Evolutionary conservation across 2,329 filamentous ascomycete genomes (phyloP).

Genomic region (Apiospora rasikravindrae): DNA sequence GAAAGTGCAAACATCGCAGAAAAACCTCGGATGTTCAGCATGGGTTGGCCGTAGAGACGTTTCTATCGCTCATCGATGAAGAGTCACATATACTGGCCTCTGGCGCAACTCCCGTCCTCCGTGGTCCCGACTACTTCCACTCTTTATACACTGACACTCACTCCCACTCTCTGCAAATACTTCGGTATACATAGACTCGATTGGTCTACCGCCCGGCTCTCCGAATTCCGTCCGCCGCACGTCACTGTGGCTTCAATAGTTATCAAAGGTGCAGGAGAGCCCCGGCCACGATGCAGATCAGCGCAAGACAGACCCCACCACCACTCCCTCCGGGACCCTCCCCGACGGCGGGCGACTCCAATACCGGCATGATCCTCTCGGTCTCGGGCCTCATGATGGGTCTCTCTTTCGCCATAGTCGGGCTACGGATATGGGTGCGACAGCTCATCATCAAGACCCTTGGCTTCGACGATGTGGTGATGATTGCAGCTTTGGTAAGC

Average conservation of each 20-base stretch:
- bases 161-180: background rate
- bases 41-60: background rate
- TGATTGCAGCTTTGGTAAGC: constrained; percentile 22
- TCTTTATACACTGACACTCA: background rate
- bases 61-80: background rate
- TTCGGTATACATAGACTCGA: too few species aligned
- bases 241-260: too few species aligned
- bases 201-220: too few species aligned
- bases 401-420: constrained; percentile 11
- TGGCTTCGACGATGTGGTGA: constrained; percentile 22
- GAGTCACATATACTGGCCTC: background rate
- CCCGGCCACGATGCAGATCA: background rate
- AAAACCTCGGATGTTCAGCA: background rate
- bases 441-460: constrained; percentile 23
- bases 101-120: background rate
- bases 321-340: background rate
- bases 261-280: too few species aligned
- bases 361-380: constrained; percentile 17
- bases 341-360: constrained; percentile 8
- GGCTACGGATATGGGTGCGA: constrained; percentile 22
- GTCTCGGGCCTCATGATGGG: constrained; percentile 20
- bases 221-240: too few species aligned
- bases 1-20: background rate
- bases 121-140: background rate
- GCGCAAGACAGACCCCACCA: background rate